Percentiles rank a stretch among this genome's conserved stretches.
These are phyloP conservation scores for Cryptosporidium meleagridis DNA, from an alignment of 169 alveolate species.

Conservation along the genomic window DNA sequence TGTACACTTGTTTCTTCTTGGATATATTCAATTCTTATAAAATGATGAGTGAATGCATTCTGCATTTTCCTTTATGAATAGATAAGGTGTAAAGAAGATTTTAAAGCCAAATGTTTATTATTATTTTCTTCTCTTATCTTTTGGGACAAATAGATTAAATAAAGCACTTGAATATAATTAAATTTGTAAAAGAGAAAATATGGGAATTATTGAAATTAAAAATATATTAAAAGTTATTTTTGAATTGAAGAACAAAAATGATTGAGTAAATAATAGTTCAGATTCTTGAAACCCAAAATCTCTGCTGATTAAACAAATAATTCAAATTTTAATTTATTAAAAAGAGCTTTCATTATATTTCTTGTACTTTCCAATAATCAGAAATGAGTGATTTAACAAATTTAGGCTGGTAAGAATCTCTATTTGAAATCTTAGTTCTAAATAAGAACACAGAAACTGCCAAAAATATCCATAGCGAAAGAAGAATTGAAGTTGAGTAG, in stretches of 20 bases:
- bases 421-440: slow-evolving; percentile 56
- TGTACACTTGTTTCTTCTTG: background rate
- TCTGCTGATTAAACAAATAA: background rate
- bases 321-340: background rate
- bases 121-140: background rate
- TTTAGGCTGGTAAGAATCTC: slow-evolving; percentile 57
- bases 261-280: background rate
- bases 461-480: slow-evolving; percentile 18
- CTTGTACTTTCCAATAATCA: slow-evolving; percentile 54
- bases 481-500: slow-evolving; percentile 31
- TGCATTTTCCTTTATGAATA: too few relatives aligned
- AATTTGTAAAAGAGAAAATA: background rate
- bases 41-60: too few relatives aligned
- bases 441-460: slow-evolving; percentile 17
- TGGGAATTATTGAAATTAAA: too few relatives aligned
- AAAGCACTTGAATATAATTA: too few relatives aligned
- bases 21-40: too few relatives aligned
- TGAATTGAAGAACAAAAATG: background rate
- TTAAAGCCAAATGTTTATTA: background rate
- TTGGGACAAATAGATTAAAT: background rate
- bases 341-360: background rate
- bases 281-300: background rate
- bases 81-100: too few relatives aligned
- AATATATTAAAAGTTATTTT: too few relatives aligned
- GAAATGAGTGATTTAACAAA: slow-evolving; percentile 54